phyloP scores from a whole-genome alignment of 805 yeast species.

The Zygotorulaspora danielsina region DNA sequence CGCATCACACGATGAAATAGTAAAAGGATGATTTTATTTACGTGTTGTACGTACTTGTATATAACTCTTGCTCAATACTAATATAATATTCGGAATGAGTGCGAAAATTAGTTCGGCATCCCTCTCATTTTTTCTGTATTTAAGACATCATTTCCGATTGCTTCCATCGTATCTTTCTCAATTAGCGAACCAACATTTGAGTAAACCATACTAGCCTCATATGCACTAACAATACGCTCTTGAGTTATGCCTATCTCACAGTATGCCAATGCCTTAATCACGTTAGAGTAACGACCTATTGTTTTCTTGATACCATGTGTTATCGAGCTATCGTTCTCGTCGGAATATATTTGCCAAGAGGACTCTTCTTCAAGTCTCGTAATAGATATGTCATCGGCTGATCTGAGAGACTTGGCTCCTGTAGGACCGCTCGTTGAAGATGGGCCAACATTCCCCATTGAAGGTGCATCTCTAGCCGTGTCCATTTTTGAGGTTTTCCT shows the following conservation, averaged over 20 bases:
- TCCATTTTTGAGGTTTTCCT: constrained; percentile 53
- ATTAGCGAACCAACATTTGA: constrained; percentile 65
- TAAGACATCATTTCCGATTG: constrained; percentile 68
- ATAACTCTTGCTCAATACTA: background rate
- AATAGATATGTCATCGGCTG: constrained; percentile 51
- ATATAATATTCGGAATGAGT: constrained; percentile 6
- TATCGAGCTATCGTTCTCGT: constrained; percentile 70
- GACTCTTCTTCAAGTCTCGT: constrained; percentile 89
- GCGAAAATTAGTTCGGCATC: constrained; percentile 6
- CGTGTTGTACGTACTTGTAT: constrained; percentile 3
- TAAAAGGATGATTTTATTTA: background rate
- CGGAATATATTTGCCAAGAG: constrained; percentile 92
- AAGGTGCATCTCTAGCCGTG: constrained; percentile 30
- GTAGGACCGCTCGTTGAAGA: constrained; percentile 34
- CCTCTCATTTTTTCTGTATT: constrained; percentile 76
- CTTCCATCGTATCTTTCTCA: constrained; percentile 66
- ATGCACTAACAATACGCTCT: constrained; percentile 69
- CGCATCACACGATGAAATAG: too few relatives aligned
- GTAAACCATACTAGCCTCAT: constrained; percentile 84
- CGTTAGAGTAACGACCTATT: constrained; percentile 81
- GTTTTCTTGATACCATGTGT: constrained; percentile 58
- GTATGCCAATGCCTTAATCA: constrained; percentile 73
- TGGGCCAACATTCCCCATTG: constrained; percentile 29
- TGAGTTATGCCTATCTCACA: constrained; percentile 87
- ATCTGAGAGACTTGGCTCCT: constrained; percentile 27